Evolutionary conservation across 306 rosid species (phyloP).

Genomic region (Trifolium subterraneum): DNA sequence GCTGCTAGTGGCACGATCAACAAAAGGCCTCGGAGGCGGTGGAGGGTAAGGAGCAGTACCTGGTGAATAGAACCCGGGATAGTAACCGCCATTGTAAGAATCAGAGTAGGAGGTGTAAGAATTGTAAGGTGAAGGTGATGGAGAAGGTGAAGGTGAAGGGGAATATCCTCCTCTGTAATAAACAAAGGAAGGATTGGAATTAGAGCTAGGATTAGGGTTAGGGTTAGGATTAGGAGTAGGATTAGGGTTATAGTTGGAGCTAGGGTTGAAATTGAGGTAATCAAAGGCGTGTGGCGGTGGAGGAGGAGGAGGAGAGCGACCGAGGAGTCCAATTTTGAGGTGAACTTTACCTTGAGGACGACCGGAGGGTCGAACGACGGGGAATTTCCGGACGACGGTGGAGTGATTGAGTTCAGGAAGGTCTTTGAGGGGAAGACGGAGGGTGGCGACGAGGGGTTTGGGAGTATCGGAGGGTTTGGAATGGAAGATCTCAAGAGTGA

Average conservation of each 20-base stretch:
- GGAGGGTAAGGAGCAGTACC: constrained; percentile 65
- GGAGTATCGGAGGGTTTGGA: constrained; percentile 87
- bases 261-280: constrained; percentile 46
- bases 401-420: constrained; percentile 55
- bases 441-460: constrained; percentile 82
- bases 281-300: constrained; percentile 39
- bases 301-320: constrained; percentile 42
- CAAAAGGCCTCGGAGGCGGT: constrained; percentile 66
- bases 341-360: constrained; percentile 86
- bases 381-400: constrained; percentile 52
- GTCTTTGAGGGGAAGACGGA: constrained; percentile 63
- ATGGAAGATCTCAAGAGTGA: constrained; percentile 85
- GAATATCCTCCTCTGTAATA: constrained; percentile 60
- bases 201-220: constrained; percentile 38
- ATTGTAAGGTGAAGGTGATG: constrained; percentile 50
- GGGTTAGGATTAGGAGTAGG: constrained; percentile 51
- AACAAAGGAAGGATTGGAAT: constrained; percentile 41
- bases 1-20: constrained; percentile 51
- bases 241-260: constrained; percentile 22
- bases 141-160: constrained; percentile 54
- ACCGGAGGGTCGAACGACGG: constrained; percentile 77
- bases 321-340: constrained; percentile 67
- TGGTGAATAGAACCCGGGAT: constrained; percentile 57
- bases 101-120: constrained; percentile 64
- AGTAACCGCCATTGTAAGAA: constrained; percentile 54